Percentiles rank a stretch among this genome's conserved stretches.
Conservation (phyloP, 257 asterid species). For the Craterostigma plantagineum region DNA sequence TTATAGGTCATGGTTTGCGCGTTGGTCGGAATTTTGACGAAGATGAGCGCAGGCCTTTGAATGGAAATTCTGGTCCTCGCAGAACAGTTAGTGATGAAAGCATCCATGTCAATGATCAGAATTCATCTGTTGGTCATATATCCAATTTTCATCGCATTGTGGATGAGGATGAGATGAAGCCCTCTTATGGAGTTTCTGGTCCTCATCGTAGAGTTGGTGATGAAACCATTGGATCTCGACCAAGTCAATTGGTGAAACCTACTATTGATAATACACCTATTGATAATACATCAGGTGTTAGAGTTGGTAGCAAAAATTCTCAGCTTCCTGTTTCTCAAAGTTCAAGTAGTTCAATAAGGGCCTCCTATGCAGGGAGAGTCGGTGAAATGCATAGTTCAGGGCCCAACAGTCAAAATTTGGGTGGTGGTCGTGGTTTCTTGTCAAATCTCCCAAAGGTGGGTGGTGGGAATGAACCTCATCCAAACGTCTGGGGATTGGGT, state of each 20-base stretch:
- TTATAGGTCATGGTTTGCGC: slow-evolving; percentile 26
- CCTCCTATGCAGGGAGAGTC: slow-evolving; percentile 38
- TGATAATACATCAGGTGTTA: slow-evolving; percentile 27
- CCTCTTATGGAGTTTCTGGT: slow-evolving; percentile 59
- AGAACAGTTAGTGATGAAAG: slow-evolving; percentile 60
- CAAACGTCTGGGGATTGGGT: slow-evolving; percentile 79
- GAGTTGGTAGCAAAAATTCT: slow-evolving; percentile 22
- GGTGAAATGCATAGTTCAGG: slow-evolving; percentile 29
- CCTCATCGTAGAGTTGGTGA: slow-evolving; percentile 28
- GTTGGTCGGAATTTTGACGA: slow-evolving; percentile 84
- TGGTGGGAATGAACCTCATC: slow-evolving; percentile 28
- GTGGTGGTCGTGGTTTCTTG: slow-evolving; percentile 23
- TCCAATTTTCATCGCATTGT: too few relatives aligned
- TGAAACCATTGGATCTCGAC: background rate
- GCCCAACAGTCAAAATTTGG: slow-evolving; percentile 19
- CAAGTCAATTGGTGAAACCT: background rate
- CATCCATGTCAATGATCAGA: too few relatives aligned
- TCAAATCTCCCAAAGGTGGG: slow-evolving; percentile 27
- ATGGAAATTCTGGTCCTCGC: slow-evolving; percentile 65
- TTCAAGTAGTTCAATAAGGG: slow-evolving; percentile 22
- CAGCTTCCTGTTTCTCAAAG: slow-evolving; percentile 30
- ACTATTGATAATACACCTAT: slow-evolving; percentile 21
- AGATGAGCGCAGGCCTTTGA: slow-evolving; percentile 89
- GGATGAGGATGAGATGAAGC: slow-evolving; percentile 93
- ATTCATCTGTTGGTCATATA: too few relatives aligned